A percentile compares a stretch with the other conserved stretches of the same genome.
These are phyloP conservation scores for Flueggea neowawraea DNA, from an alignment of 441 rosid genomes.

Conservation along the genomic window DNA sequence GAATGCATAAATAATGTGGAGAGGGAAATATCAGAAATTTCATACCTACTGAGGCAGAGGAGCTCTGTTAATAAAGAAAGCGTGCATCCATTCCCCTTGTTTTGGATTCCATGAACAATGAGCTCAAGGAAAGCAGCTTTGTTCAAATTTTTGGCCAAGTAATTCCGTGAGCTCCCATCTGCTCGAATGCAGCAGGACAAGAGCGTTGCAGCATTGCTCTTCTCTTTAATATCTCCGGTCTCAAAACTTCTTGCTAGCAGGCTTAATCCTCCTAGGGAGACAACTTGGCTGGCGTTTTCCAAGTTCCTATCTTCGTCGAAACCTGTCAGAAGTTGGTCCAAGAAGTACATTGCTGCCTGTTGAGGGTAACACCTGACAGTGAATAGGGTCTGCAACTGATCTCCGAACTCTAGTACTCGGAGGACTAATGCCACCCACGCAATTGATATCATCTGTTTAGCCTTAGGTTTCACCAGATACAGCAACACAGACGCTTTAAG, in stretches of 20 bases:
- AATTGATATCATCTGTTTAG: constrained; percentile 58
- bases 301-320: constrained; percentile 54
- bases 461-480: constrained; percentile 50
- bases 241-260: constrained; percentile 34
- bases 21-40: not conserved
- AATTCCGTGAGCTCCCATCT: constrained; percentile 41
- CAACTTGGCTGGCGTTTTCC: constrained; percentile 55
- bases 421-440: constrained; percentile 60
- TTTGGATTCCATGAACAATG: constrained; percentile 29
- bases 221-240: constrained; percentile 30
- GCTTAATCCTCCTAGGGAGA: constrained; percentile 50
- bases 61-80: constrained; percentile 40
- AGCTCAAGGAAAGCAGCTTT: constrained; percentile 49
- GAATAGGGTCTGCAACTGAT: constrained; percentile 51
- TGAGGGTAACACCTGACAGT: constrained; percentile 44
- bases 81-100: constrained; percentile 19
- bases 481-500: constrained; percentile 56
- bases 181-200: constrained; percentile 46
- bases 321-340: constrained; percentile 53
- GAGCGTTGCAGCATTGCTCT: constrained; percentile 34
- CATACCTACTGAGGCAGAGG: constrained; percentile 47
- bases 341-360: constrained; percentile 54
- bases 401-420: constrained; percentile 59
- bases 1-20: not conserved
- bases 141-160: constrained; percentile 41